Percentiles rank a stretch among this genome's conserved stretches.
These are phyloP conservation scores for Geotrichum candidum DNA, from an alignment of 1,139 yeast genomes.

Conservation along the genomic window DNA sequence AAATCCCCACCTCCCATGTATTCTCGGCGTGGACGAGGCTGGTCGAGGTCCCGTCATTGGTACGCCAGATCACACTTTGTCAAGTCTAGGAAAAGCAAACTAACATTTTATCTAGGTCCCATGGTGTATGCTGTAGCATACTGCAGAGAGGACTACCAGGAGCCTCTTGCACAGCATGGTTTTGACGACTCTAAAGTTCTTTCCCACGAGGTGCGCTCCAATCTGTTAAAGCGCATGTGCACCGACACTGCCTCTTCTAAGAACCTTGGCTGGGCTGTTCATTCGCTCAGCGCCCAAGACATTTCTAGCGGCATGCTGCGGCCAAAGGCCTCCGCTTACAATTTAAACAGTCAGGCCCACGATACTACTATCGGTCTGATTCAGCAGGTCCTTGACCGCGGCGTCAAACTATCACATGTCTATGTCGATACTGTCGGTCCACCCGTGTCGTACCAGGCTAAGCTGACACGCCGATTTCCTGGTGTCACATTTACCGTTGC, in stretches of 20 bases:
- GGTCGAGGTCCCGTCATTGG: conserved; percentile 92
- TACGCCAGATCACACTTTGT: background rate
- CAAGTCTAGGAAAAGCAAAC: background rate
- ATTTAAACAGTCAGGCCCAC: conserved; percentile 92
- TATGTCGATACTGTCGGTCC: conserved; percentile 98
- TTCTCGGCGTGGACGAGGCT: conserved; percentile 94
- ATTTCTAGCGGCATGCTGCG: conserved; percentile 85
- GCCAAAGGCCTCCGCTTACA: conserved; percentile 51
- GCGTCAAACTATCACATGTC: conserved; percentile 61
- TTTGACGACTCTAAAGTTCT: conserved; percentile 91
- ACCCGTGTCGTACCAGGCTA: conserved; percentile 74
- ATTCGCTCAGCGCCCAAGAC: conserved; percentile 79
- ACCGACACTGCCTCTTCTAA: conserved; percentile 41
- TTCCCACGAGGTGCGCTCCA: conserved; percentile 63
- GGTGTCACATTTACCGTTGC: conserved; percentile 71
- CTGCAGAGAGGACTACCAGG: conserved; percentile 52
- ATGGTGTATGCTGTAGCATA: conserved; percentile 94
- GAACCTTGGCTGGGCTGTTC: conserved; percentile 83
- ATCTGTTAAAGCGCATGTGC: conserved; percentile 56
- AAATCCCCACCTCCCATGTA: conserved; percentile 34
- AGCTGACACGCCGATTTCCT: conserved; percentile 66
- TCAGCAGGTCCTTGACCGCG: conserved; percentile 50
- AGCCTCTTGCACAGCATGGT: conserved; percentile 56
- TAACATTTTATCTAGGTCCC: conserved; percentile 44
- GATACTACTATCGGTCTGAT: conserved; percentile 83